phyloP scores from a whole-genome alignment of 768 basidiomycete genomes.

The Rhizopogon vesiculosus region DNA sequence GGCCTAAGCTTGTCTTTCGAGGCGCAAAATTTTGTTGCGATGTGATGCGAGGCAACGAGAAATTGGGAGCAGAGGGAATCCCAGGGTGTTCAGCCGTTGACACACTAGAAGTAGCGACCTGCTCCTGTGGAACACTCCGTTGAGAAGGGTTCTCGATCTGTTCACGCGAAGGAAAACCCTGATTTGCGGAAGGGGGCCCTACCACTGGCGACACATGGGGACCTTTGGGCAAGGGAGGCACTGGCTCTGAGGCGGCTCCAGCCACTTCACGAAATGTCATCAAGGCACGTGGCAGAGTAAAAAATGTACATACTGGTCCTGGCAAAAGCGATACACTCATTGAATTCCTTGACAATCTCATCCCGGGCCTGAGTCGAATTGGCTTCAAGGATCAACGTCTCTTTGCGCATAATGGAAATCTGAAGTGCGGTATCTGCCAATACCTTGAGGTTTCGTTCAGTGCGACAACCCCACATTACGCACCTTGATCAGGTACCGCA shows the following conservation, averaged over 20 bases:
- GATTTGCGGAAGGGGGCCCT: neutral
- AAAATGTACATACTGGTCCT: conserved; percentile 51
- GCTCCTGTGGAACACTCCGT: neutral
- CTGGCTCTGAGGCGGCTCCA: conserved; percentile 55
- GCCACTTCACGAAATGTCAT: conserved; percentile 36
- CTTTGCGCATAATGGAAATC: conserved; percentile 84
- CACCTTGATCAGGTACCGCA: conserved; percentile 58
- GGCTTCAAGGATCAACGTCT: conserved; percentile 65
- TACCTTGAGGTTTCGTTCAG: conserved; percentile 8
- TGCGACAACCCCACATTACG: conserved; percentile 16
- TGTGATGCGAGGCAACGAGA: conserved; percentile 1
- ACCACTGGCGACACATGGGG: conserved; percentile 22
- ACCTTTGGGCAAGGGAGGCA: conserved; percentile 59
- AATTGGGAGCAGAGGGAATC: conserved; percentile 2
- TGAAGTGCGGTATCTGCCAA: conserved; percentile 64
- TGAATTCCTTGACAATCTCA: conserved; percentile 62
- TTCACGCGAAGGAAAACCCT: neutral
- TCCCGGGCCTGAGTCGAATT: conserved; percentile 57
- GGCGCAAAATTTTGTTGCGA: conserved; percentile 4
- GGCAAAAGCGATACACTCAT: conserved; percentile 83
- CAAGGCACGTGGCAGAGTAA: neutral
- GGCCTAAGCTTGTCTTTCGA: neutral
- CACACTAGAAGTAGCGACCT: neutral
- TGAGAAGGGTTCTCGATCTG: neutral
- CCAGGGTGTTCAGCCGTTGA: neutral